Evolutionary conservation across 768 basidiomycete species (phyloP).

Genomic region (Ramaria sp.): DNA sequence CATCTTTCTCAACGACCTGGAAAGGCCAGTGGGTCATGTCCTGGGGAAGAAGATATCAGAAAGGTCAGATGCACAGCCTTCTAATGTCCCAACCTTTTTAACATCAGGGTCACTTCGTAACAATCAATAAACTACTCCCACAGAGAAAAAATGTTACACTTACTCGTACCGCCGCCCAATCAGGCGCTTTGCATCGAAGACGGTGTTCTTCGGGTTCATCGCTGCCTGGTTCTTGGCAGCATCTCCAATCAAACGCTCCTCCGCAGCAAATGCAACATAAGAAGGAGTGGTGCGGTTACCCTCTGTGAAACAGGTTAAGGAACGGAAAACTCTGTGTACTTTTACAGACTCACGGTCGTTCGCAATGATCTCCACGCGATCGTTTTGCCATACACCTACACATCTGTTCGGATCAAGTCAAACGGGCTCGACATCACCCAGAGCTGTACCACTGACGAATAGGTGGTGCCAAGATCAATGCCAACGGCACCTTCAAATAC

Average conservation of each 20-base stretch:
- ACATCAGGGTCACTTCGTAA: slow-evolving; percentile 73
- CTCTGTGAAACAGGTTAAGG: slow-evolving; percentile 36
- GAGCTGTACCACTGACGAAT: slow-evolving; percentile 51
- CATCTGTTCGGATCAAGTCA: slow-evolving; percentile 44
- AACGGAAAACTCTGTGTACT: background rate
- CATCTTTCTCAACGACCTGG: slow-evolving; percentile 91
- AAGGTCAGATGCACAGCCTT: slow-evolving; percentile 2
- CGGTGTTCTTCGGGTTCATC: slow-evolving; percentile 99
- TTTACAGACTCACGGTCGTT: slow-evolving; percentile 66
- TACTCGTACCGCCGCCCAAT: slow-evolving; percentile 96
- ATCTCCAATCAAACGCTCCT: slow-evolving; percentile 97
- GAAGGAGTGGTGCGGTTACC: slow-evolving; percentile 98
- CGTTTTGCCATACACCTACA: slow-evolving; percentile 99
- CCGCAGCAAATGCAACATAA: slow-evolving; percentile 95
- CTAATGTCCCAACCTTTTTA: slow-evolving; percentile 50
- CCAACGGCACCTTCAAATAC: slow-evolving; percentile 94
- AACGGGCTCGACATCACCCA: background rate
- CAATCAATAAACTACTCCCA: slow-evolving; percentile 3
- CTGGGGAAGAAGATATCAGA: slow-evolving; percentile 27
- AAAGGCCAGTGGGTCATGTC: slow-evolving; percentile 98
- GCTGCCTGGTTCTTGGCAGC: slow-evolving; percentile 98
- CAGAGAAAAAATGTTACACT: slow-evolving; percentile 21
- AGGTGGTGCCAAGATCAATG: slow-evolving; percentile 95
- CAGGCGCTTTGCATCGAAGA: slow-evolving; percentile 98
- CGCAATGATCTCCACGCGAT: slow-evolving; percentile 98